Evolutionary conservation across 108 stramenopile species (phyloP), one percentile per base, ranked within the genome.

Genomic region (Skeletonema marinoi): DNA sequence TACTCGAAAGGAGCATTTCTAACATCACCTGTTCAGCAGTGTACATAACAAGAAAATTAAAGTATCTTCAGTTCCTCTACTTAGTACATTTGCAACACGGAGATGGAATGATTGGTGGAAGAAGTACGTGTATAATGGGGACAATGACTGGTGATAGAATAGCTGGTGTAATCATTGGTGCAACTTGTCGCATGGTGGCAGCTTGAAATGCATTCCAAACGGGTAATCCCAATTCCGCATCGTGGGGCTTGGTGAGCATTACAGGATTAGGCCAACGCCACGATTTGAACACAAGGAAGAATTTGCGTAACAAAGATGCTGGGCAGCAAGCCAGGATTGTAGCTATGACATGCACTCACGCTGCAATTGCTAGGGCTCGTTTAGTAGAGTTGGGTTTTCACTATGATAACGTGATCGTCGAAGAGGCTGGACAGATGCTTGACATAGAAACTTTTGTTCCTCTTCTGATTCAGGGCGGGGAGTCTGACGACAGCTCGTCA

Each of bases 311-410:
- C 50, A 98, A 65, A 51, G 81, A 84, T 25, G 97, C 93, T 19
- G 98, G 93, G 33, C 85, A 98, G 69, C 98, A 98, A 74, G 98
- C 98, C 3, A 69, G 93, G 39, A 90, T 99, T 60, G 97, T 99
- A 19, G 98, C 98, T 44, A 97, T 98, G 97, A 99, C 99, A 10
- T 98, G 97, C 69, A 99, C 98, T 39, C 99, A 99, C 82, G 99
- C 99, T n/a, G 98, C 98, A 0, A 93, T 98, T 70, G 96, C 90
- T 3, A 78, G 99, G 31, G 77, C 88, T n/a, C 94, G 91, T 50
- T 84, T 99, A 58, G 84, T 98, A 30, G 83, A 96, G 59, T 66
- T 98, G 54, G 96, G 93, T 6, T 99, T 98, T 85, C 93, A 97
- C 68, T 99, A 98, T 71, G 99, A 99, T 86, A 97, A 90, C 69